Base-by-base conservation (phyloP, 768 basidiomycete genomes). In the Boletus eberwhitei region DNA sequence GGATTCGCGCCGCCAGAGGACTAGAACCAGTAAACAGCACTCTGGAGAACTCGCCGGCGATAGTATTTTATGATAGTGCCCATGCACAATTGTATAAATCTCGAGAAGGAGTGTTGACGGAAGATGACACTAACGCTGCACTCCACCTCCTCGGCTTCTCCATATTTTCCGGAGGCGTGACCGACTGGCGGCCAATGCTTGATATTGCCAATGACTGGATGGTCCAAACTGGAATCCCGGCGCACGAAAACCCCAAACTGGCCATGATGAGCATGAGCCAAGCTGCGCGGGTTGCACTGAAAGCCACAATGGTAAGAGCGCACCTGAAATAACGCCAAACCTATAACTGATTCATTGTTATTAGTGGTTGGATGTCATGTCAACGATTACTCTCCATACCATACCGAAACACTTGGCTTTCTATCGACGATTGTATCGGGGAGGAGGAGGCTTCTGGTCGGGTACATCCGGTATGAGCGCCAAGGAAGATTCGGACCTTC, bases 321-420 rank as follows among this genome's bases (percentile, higher is more conserved):
- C 24, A 46, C 4, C 29, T 45, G 37, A 35, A 17, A 29, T n/a
- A 14, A 26, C 17, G 24, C n/a, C 42, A 17, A 52, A 35, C 38
- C 44, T 17, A 46, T 49, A 4, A 36, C 53, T 67, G 53, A 68
- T 53, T 52, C 52, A 52, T 54, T 62, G 37, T 53, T 34, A 55
- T 56, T 64, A 92, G 90, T 91, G 87, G 85, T 73, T 88, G 50
- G 90, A 93, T 67, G 79, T 88, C 58, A 82, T 90, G 68, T 79
- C 88, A 48, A 84, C 83, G 59, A 68, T 89, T 50, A 85, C 83
- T 22, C 66, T 79, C 54, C 73, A 76, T 61, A 80, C 81, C 48
- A 76, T 84, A 19, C 87, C 90, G 31, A 85, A 79, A 58, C 88
- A 85, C 67, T 71, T 87, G 45, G 66, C 73, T 24, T 76, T 91